Evolutionary conservation across 768 basidiomycete species (phyloP).

Genomic region (Lentinula boryana): DNA sequence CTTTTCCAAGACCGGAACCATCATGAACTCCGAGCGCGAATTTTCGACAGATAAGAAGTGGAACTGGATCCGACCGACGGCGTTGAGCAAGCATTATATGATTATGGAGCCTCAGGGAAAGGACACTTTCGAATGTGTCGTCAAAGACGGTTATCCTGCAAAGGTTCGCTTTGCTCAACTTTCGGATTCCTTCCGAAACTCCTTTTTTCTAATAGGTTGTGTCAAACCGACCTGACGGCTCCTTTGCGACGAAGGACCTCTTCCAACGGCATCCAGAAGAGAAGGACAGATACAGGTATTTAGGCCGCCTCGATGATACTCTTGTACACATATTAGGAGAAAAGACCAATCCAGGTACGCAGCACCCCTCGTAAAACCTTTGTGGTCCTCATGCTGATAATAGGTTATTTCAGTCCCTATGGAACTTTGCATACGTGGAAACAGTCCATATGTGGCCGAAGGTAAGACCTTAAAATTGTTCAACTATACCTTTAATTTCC

Average conservation of each 20-base stretch:
- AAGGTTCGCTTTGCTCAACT: constrained; percentile 24
- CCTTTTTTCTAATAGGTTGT: constrained; percentile 16
- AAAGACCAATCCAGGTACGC: constrained; percentile 43
- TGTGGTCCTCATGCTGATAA: not conserved
- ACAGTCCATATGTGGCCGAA: constrained; percentile 39
- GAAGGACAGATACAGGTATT: constrained; percentile 28
- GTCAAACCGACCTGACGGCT: constrained; percentile 42
- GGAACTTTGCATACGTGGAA: constrained; percentile 44
- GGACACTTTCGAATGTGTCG: constrained; percentile 39
- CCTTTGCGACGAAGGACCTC: constrained; percentile 52
- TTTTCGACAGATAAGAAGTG: constrained; percentile 46
- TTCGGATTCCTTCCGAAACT: not conserved
- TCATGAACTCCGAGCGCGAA: constrained; percentile 44
- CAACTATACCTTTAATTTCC: not conserved
- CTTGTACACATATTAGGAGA: constrained; percentile 42
- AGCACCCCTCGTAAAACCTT: not conserved
- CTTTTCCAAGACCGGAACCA: constrained; percentile 24
- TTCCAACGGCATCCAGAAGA: constrained; percentile 40
- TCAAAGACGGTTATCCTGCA: constrained; percentile 45
- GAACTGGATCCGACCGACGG: constrained; percentile 40
- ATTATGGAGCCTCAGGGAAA: constrained; percentile 36
- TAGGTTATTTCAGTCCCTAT: constrained; percentile 32
- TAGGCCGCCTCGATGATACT: constrained; percentile 42
- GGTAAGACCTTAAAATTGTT: constrained; percentile 3
- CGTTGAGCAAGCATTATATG: constrained; percentile 27